Evolutionary conservation across 1,284 basidiomycete species (phyloP).

Genomic region (Ceratobasidium sp.): DNA sequence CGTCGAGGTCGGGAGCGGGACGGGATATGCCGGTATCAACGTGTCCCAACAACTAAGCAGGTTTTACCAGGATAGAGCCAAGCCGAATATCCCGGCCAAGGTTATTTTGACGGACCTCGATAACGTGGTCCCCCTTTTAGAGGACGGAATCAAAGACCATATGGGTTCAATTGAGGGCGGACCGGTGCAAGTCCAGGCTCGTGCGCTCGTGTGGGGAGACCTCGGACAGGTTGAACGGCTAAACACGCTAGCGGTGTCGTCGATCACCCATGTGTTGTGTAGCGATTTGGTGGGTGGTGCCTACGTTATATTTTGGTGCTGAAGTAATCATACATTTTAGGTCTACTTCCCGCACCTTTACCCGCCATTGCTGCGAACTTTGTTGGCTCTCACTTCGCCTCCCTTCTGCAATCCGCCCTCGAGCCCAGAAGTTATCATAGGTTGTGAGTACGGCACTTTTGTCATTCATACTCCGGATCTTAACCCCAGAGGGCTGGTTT

Average conservation of each 20-base stretch:
- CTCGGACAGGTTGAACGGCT: slow-evolving; percentile 61
- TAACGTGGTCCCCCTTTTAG: slow-evolving; percentile 74
- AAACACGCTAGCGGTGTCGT: slow-evolving; percentile 48
- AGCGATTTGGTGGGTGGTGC: slow-evolving; percentile 75
- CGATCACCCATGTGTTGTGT: slow-evolving; percentile 74
- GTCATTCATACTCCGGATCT: background rate
- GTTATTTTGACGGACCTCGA: slow-evolving; percentile 78
- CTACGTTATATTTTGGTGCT: slow-evolving; percentile 23
- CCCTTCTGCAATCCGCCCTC: slow-evolving; percentile 56
- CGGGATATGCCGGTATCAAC: slow-evolving; percentile 70
- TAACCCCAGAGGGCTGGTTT: background rate
- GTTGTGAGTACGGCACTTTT: slow-evolving; percentile 22
- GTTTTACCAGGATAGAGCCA: slow-evolving; percentile 49
- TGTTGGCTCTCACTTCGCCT: slow-evolving; percentile 73
- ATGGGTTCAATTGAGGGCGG: background rate
- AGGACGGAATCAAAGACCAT: slow-evolving; percentile 62
- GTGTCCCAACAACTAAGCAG: slow-evolving; percentile 58
- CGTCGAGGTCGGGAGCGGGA: slow-evolving; percentile 80
- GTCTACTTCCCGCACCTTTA: slow-evolving; percentile 83
- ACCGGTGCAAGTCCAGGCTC: slow-evolving; percentile 9
- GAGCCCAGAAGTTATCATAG: slow-evolving; percentile 36
- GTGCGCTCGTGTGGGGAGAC: slow-evolving; percentile 74
- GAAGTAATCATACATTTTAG: slow-evolving; percentile 55
- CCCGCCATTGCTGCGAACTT: slow-evolving; percentile 75
- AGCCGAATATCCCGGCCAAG: slow-evolving; percentile 50